Base-by-base conservation (phyloP, 805 yeast genomes). In the Peterozyma xylosa region DNA sequence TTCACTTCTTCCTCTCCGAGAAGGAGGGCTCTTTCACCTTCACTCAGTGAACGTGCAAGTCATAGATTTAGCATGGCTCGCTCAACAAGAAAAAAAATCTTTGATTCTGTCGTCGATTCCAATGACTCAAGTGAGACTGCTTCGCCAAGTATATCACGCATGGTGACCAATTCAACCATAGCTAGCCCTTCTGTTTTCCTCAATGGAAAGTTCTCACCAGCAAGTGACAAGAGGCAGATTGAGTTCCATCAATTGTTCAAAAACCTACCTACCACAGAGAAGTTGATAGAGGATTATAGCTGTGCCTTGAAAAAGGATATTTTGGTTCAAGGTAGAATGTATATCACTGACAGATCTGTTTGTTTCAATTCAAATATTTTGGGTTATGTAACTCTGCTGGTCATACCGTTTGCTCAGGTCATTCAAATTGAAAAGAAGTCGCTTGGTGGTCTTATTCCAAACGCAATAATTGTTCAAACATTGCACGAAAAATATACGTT, bases 251-350 rank as follows among this genome's bases (percentile, higher is more conserved):
- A 70, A 39, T 53, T 73, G 13, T 82, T 82, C 58, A 72, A 76
- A 37, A 71, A 73, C 37, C 54, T 82, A 1, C 74, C 78, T 3
- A 45, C 60, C 1, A 58, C 55, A 27, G 90, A 82, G 52, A 59
- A 67, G 30, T 64, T 81, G n/a, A 65, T 82, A 35, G 78, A 73
- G 27, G 87, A 80, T 49, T 77, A 66, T 53, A 70, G 78, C 15
- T 82, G 89, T 63, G 89, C 89, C 0, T 64, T 74, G 30, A 78
- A 80, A 15, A 70, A 74, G 42, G 89, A 83, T 51, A 78, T 83
- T 35, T 60, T 83, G 30, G 68, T 80, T 14, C 90, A 83, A 49
- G 90, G 90, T 14, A 70, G 75, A 48, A 54, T 83, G 55, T 82
- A 76, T 57, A 59, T 83, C 6, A 70, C 80, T 36, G 77, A 76